Evolutionary conservation across 805 yeast genomes (phyloP).

Genomic region (Starmerella davenportii): DNA sequence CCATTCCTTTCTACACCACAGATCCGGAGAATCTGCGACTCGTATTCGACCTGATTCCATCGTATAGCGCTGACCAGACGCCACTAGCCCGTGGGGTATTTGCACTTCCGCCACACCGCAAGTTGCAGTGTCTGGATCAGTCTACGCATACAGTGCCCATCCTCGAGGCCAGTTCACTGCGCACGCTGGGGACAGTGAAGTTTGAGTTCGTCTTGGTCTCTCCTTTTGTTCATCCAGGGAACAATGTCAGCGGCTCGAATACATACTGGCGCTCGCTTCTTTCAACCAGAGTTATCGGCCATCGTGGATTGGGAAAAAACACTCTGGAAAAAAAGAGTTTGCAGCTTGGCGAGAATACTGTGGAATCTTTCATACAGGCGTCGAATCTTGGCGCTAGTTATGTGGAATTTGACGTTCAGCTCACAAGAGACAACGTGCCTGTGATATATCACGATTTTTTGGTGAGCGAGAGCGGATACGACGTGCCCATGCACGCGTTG

Average conservation of each 20-base stretch:
- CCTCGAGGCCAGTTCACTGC: conserved; percentile 50
- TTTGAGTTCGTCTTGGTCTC: conserved; percentile 58
- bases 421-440: conserved; percentile 79
- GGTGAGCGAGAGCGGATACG: conserved; percentile 90
- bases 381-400: conserved; percentile 92
- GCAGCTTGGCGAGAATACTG: conserved; percentile 89
- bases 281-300: conserved; percentile 84
- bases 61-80: conserved; percentile 37
- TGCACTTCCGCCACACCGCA: conserved; percentile 31
- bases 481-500: conserved; percentile 85
- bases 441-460: conserved; percentile 88
- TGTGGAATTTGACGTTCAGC: conserved; percentile 90
- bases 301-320: conserved; percentile 87
- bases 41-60: conserved; percentile 76
- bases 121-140: conserved; percentile 45
- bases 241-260: conserved; percentile 38
- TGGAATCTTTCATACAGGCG: conserved; percentile 88
- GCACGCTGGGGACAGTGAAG: conserved; percentile 55
- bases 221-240: conserved; percentile 54
- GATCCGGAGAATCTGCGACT: conserved; percentile 28
- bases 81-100: conserved; percentile 71
- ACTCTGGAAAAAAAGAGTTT: conserved; percentile 49
- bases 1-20: conserved; percentile 49
- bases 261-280: conserved; percentile 85
- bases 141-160: conserved; percentile 50